phyloP scores from a whole-genome alignment of 1,284 basidiomycete species.

The Pseudozyma hubeiensis region DNA sequence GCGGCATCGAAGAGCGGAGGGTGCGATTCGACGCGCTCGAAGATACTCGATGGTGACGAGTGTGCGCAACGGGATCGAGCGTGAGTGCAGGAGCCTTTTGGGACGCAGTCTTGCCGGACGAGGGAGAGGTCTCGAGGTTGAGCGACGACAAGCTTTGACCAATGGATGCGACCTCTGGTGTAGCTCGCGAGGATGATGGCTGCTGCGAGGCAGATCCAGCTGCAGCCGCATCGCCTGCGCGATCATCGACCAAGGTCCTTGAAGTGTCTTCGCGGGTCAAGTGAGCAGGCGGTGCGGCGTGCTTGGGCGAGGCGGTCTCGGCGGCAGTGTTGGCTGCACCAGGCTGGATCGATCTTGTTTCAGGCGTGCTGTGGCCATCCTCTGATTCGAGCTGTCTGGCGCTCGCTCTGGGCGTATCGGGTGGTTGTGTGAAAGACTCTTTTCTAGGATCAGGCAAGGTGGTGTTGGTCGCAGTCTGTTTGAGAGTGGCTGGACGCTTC shows the following conservation, averaged over 20 bases:
- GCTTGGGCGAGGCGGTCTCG: conserved; percentile 5
- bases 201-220: background rate
- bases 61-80: conserved; percentile 15
- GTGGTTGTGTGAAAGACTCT: conserved; percentile 31
- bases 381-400: conserved; percentile 23
- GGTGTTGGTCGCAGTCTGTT: conserved; percentile 13
- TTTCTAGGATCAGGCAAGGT: conserved; percentile 32
- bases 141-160: conserved; percentile 23
- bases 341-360: background rate
- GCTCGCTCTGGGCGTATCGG: conserved; percentile 42
- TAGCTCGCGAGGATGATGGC: conserved; percentile 5
- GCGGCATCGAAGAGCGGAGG: conserved; percentile 35
- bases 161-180: conserved; percentile 15
- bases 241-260: conserved; percentile 23
- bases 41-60: conserved; percentile 38
- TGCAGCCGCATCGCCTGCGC: conserved; percentile 2
- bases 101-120: conserved; percentile 8
- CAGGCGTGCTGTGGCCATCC: conserved; percentile 5
- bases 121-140: conserved; percentile 18
- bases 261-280: conserved; percentile 37
- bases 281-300: conserved; percentile 2
- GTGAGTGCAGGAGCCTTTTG: conserved; percentile 20
- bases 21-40: conserved; percentile 51
- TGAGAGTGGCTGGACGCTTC: conserved; percentile 40
- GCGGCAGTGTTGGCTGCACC: background rate